Evolutionary conservation across 805 yeast genomes (phyloP).

Genomic region (Schwanniomyces polymorphus): DNA sequence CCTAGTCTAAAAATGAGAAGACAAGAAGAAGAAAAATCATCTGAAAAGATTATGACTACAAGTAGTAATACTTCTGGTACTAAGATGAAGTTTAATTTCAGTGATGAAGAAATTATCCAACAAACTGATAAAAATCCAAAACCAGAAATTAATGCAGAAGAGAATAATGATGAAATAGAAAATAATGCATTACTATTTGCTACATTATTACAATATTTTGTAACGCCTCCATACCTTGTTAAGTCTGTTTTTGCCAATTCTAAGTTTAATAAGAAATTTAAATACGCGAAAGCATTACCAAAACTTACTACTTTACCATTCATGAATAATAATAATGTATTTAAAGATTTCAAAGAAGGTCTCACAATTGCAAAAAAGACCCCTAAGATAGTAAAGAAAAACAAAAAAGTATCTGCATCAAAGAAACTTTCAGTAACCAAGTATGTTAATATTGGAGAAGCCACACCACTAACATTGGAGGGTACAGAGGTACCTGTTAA

Average conservation of each 20-base stretch:
- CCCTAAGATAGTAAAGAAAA: conserved; percentile 36
- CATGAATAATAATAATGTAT: conserved; percentile 48
- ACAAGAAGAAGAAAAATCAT: conserved; percentile 18
- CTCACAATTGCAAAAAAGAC: conserved; percentile 46
- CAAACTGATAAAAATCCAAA: conserved; percentile 8
- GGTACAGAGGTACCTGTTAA: conserved; percentile 68
- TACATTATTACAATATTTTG: conserved; percentile 70
- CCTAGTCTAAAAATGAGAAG: conserved; percentile 21
- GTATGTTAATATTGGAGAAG: conserved; percentile 74
- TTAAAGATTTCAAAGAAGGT: conserved; percentile 60
- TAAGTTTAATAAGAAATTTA: conserved; percentile 46
- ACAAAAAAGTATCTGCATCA: conserved; percentile 40
- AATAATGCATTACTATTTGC: conserved; percentile 57
- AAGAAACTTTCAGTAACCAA: conserved; percentile 58
- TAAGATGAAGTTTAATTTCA: conserved; percentile 31
- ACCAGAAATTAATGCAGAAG: conserved; percentile 11
- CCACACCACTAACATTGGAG: conserved; percentile 56
- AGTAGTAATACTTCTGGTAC: conserved; percentile 23
- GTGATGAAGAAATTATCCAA: conserved; percentile 25
- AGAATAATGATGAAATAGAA: conserved; percentile 11
- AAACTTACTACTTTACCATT: conserved; percentile 73
- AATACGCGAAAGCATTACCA: conserved; percentile 69
- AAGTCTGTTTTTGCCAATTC: conserved; percentile 56
- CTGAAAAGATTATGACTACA: conserved; percentile 17
- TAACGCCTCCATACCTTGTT: conserved; percentile 81